phyloP scores from a whole-genome alignment of 768 basidiomycete species.

The Tylopilus vinaceipallidus region DNA sequence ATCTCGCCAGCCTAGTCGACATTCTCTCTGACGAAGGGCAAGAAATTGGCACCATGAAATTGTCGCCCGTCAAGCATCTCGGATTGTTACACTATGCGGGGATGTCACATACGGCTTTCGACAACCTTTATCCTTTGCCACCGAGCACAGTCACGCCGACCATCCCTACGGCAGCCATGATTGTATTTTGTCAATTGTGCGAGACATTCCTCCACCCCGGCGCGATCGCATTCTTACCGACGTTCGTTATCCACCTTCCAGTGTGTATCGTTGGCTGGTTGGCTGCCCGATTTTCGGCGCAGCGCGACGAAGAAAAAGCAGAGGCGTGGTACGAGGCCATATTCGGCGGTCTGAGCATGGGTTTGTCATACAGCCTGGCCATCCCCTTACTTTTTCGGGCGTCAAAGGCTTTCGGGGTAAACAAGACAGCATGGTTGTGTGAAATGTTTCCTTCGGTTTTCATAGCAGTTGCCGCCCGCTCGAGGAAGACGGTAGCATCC shows the following conservation, averaged over 20 bases:
- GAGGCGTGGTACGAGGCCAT: conserved; percentile 70
- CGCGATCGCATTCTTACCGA: conserved; percentile 41
- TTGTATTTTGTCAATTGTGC: conserved; percentile 34
- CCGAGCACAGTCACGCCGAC: conserved; percentile 14
- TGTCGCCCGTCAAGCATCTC: conserved; percentile 52
- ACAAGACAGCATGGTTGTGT: not conserved
- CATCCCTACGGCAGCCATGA: conserved; percentile 34
- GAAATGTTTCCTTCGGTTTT: not conserved
- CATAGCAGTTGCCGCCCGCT: not conserved
- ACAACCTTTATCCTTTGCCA: conserved; percentile 39
- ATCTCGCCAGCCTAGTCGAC: conserved; percentile 19
- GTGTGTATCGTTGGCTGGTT: conserved; percentile 51
- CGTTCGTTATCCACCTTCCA: conserved; percentile 54
- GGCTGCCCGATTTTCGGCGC: conserved; percentile 42
- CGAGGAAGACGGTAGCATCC: not conserved
- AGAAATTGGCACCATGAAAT: conserved; percentile 35
- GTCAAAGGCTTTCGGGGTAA: not conserved
- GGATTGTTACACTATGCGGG: conserved; percentile 50
- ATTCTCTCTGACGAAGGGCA: conserved; percentile 12
- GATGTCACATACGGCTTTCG: conserved; percentile 50
- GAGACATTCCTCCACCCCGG: conserved; percentile 40
- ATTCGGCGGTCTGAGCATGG: conserved; percentile 44
- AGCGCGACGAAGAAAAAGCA: conserved; percentile 58
- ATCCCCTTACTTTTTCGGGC: not conserved
- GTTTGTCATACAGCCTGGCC: conserved; percentile 6